phyloP scores from a whole-genome alignment of 129 eudicot species.

The Artemisia annua region DNA sequence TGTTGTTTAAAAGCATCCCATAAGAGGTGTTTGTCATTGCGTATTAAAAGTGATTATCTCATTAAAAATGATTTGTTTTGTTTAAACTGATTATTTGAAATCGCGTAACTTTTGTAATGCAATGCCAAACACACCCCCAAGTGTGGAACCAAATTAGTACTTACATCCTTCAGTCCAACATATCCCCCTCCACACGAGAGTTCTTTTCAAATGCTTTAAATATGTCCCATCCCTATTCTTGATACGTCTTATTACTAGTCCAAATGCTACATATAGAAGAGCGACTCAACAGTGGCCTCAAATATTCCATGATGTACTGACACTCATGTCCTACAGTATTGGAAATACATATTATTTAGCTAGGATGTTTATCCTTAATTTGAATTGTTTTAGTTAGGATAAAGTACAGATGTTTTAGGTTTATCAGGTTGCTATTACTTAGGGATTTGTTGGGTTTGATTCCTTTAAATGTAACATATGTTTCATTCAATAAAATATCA shows the following conservation, averaged over 20 bases:
- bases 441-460: too few relatives aligned
- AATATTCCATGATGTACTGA: conserved; percentile 99
- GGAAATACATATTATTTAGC: too few relatives aligned
- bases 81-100: too few relatives aligned
- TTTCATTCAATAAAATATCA: too few relatives aligned
- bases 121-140: background rate
- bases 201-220: conserved; percentile 98
- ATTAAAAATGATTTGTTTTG: too few relatives aligned
- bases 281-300: conserved; percentile 95
- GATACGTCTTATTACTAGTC: conserved; percentile 96
- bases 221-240: conserved; percentile 99
- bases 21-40: too few relatives aligned
- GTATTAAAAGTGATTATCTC: too few relatives aligned
- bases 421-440: too few relatives aligned
- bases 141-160: conserved; percentile 18
- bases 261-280: conserved; percentile 93
- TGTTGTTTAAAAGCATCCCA: background rate
- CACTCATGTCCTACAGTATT: conserved; percentile 83
- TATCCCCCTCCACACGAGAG: conserved; percentile 85
- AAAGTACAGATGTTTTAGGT: too few relatives aligned
- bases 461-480: too few relatives aligned
- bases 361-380: too few relatives aligned
- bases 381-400: too few relatives aligned
- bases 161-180: conserved; percentile 98
- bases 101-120: background rate